These are phyloP conservation scores for Vigna angularis DNA, from an alignment of 306 rosid genomes.

Conservation along the genomic window DNA sequence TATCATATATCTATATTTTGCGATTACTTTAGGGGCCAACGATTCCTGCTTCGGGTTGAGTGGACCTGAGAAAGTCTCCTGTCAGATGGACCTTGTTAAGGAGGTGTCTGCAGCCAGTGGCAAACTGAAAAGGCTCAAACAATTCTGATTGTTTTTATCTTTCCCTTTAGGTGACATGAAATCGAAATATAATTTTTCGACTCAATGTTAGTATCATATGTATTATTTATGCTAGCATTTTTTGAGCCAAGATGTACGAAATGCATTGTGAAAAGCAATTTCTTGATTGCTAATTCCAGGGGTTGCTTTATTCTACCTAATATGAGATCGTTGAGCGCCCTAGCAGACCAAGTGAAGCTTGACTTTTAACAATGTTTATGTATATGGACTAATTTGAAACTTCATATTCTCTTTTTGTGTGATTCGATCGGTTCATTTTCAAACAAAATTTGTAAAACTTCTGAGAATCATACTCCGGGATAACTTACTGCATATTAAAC, in stretches of 20 bases:
- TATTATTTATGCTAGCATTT: neutral
- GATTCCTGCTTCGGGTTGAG: constrained; percentile 62
- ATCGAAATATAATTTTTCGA: constrained; percentile 24
- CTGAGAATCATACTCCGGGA: neutral
- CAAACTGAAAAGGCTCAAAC: constrained; percentile 62
- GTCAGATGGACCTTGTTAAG: constrained; percentile 70
- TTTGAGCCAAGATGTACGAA: constrained; percentile 32
- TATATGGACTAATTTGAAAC: neutral
- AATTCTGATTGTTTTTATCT: constrained; percentile 22
- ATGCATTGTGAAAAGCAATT: constrained; percentile 27
- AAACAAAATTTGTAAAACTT: neutral
- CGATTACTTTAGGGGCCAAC: constrained; percentile 64
- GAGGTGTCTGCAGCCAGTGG: constrained; percentile 57
- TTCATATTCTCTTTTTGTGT: neutral
- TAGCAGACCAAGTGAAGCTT: constrained; percentile 12
- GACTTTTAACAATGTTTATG: constrained; percentile 3
- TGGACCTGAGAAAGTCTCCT: constrained; percentile 65
- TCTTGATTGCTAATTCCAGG: constrained; percentile 26
- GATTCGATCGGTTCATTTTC: neutral
- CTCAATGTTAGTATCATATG: constrained; percentile 20
- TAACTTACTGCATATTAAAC: neutral
- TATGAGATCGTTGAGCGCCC: neutral
- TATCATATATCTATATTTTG: constrained; percentile 86
- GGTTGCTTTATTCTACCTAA: constrained; percentile 27
- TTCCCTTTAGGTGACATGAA: constrained; percentile 39